Conservation (phyloP, 768 basidiomycete species). For the Kwoniella sp. region DNA sequence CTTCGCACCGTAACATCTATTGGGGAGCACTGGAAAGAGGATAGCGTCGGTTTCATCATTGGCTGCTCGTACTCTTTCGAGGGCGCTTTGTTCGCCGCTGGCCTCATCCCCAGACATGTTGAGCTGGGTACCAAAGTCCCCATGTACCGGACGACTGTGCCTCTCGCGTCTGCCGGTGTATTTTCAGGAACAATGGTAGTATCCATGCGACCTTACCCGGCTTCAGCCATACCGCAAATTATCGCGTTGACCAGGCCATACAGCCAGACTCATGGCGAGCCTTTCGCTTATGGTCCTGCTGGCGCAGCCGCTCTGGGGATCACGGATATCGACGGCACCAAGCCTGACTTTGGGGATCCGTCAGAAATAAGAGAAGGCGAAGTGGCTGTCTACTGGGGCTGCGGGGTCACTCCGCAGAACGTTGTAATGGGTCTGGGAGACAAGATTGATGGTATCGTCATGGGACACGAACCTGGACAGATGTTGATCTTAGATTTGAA, state of each 20-base stretch:
- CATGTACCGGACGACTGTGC: constrained; percentile 31
- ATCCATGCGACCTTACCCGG: constrained; percentile 46
- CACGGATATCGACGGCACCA: constrained; percentile 19
- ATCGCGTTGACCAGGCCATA: constrained; percentile 34
- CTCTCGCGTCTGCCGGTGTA: constrained; percentile 27
- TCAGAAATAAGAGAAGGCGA: constrained; percentile 39
- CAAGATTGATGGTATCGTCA: constrained; percentile 24
- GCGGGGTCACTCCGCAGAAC: constrained; percentile 46
- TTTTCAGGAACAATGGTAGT: constrained; percentile 47
- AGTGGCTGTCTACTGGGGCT: constrained; percentile 49
- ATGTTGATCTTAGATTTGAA: constrained; percentile 43
- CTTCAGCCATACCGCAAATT: constrained; percentile 19
- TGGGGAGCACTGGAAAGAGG: constrained; percentile 36
- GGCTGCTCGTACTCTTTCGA: constrained; percentile 51
- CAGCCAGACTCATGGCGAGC: constrained; percentile 44
- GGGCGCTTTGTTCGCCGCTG: constrained; percentile 27
- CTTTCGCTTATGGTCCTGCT: constrained; percentile 35
- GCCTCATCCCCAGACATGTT: constrained; percentile 33
- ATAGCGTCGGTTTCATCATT: constrained; percentile 40
- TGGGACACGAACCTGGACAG: constrained; percentile 41
- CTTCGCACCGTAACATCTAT: constrained; percentile 27
- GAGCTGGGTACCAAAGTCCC: constrained; percentile 37
- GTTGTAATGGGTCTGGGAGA: constrained; percentile 30
- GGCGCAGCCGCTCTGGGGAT: constrained; percentile 40
- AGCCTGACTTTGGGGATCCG: constrained; percentile 43